phyloP scores from a whole-genome alignment of 73 alveolate genomes.

The Diophrys sp. region DNA sequence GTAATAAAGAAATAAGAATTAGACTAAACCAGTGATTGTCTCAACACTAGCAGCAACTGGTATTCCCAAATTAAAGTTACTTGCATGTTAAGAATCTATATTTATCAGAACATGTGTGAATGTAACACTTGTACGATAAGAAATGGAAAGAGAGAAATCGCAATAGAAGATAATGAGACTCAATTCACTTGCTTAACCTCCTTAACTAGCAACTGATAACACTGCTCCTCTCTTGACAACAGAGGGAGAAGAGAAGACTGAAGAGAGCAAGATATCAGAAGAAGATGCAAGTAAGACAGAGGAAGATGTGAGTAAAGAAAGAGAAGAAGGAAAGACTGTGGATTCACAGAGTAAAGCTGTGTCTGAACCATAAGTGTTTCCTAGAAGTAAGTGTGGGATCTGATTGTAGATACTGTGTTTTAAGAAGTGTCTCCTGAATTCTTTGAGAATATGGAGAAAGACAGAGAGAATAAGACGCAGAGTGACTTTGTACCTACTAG shows the following conservation, averaged over 20 bases:
- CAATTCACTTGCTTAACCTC: not conserved
- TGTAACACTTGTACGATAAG: constrained; percentile 39
- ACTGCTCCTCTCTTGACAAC: not conserved
- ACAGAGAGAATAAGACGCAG: not conserved
- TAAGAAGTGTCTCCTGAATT: constrained; percentile 12
- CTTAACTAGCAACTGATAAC: constrained; percentile 5
- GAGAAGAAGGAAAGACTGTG: too few species aligned
- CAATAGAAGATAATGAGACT: constrained; percentile 10
- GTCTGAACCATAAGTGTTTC: too few species aligned
- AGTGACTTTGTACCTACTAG: constrained; percentile 11
- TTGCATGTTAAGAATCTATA: constrained; percentile 38
- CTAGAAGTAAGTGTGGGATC: too few species aligned
- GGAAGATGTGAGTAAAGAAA: too few species aligned
- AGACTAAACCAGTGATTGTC: constrained; percentile 44
- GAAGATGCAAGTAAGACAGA: not conserved
- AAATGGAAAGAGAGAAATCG: constrained; percentile 25
- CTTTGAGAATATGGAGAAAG: constrained; percentile 23
- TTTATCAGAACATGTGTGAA: constrained; percentile 39
- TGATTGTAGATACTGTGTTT: not conserved
- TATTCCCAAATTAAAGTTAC: constrained; percentile 33
- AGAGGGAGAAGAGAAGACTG: constrained; percentile 1
- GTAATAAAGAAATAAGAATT: constrained; percentile 22
- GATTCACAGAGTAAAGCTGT: too few species aligned
- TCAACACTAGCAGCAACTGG: constrained; percentile 67
- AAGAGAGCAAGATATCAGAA: too few species aligned